Percentiles rank a stretch among this genome's conserved stretches.
Conservation (phyloP, 1,139 yeast species). For the Yamadazyma spencermartinsiae region DNA sequence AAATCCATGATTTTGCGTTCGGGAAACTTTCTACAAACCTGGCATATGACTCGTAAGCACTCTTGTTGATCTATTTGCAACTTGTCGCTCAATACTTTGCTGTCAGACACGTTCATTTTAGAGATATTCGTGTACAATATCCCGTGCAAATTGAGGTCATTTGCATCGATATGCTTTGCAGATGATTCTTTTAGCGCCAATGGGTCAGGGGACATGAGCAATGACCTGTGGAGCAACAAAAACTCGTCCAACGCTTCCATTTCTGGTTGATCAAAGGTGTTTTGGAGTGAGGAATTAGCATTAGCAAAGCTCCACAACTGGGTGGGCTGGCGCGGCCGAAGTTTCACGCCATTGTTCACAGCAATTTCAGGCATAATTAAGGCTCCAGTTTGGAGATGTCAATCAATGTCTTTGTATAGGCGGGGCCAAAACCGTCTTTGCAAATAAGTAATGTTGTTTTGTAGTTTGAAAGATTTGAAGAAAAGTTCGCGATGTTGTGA, state of each 20-base stretch:
- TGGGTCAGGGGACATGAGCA: slow-evolving; percentile 37
- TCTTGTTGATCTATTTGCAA: slow-evolving; percentile 42
- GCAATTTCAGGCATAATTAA: slow-evolving; percentile 9
- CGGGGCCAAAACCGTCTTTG: too few relatives aligned
- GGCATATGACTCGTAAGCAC: slow-evolving; percentile 46
- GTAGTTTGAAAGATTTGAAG: too few relatives aligned
- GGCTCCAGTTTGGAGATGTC: slow-evolving; percentile 53
- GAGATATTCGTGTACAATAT: slow-evolving; percentile 38
- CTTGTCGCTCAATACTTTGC: slow-evolving; percentile 36
- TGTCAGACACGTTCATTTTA: slow-evolving; percentile 32
- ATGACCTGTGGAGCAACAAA: slow-evolving; percentile 33
- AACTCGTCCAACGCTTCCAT: slow-evolving; percentile 51
- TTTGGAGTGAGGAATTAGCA: slow-evolving; percentile 36
- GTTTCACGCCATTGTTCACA: slow-evolving; percentile 3
- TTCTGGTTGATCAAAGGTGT: slow-evolving; percentile 36
- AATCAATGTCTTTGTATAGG: slow-evolving; percentile 52
- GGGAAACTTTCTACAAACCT: slow-evolving; percentile 39
- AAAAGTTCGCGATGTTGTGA: too few relatives aligned
- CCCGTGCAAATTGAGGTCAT: slow-evolving; percentile 41
- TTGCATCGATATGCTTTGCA: slow-evolving; percentile 10
- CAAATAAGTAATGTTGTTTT: not conserved
- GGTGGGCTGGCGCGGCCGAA: slow-evolving; percentile 29
- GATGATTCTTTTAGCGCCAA: slow-evolving; percentile 19
- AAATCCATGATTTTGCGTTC: slow-evolving; percentile 23
- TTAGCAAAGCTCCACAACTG: slow-evolving; percentile 47